Evolutionary conservation across 202 grass and related monocot species (phyloP).

Genomic region (Cymbopogon flexuosus): DNA sequence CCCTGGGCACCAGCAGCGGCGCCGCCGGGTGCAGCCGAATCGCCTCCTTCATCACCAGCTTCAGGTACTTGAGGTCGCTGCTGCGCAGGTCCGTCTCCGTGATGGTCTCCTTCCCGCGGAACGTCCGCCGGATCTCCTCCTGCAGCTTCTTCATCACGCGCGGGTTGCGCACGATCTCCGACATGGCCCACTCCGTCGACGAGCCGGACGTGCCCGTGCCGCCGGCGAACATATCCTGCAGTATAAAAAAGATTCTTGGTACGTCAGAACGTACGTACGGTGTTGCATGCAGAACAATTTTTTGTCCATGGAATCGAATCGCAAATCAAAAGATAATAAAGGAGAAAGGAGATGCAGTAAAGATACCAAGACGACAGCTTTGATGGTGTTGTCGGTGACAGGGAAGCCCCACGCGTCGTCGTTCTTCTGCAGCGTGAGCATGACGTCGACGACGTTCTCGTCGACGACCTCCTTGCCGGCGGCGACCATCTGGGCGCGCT

Average conservation of each 20-base stretch:
- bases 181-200: constrained; percentile 44
- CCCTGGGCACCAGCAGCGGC: constrained; percentile 40
- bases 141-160: constrained; percentile 38
- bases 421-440: constrained; percentile 31
- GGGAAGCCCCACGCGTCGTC: constrained; percentile 19
- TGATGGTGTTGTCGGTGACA: constrained; percentile 33
- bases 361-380: constrained; percentile 43
- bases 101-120: constrained; percentile 20
- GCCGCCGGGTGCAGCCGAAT: constrained; percentile 50
- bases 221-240: constrained; percentile 42
- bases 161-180: constrained; percentile 43
- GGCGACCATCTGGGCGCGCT: constrained; percentile 14
- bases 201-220: constrained; percentile 35
- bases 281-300: not conserved
- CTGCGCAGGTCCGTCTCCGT: constrained; percentile 32
- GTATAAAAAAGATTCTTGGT: no score
- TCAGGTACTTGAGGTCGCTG: constrained; percentile 33
- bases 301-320: not conserved
- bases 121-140: constrained; percentile 33
- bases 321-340: not conserved
- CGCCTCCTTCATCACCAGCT: constrained; percentile 43
- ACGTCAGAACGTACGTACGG: not conserved
- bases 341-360: not conserved
- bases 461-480: constrained; percentile 34
- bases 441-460: constrained; percentile 42